Evolutionary conservation across 306 rosid species (phyloP).

Genomic region (Sicyos baderoa): DNA sequence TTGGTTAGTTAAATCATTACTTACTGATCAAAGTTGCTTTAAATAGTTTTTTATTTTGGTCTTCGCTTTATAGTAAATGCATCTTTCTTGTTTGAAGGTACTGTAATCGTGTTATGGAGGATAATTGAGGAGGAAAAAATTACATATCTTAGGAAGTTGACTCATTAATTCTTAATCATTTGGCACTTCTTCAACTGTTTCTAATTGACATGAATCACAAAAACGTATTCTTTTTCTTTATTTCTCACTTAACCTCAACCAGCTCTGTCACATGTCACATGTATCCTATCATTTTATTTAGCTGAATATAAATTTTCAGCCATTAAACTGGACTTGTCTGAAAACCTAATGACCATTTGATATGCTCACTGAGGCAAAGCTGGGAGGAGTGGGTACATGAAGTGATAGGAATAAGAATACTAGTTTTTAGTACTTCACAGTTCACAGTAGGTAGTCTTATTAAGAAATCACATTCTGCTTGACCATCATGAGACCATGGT

Average conservation of each 20-base stretch:
- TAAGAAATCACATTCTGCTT: neutral
- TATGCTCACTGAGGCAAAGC: neutral
- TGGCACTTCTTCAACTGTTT: neutral
- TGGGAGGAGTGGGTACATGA: neutral
- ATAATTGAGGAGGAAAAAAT: neutral
- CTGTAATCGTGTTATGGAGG: neutral
- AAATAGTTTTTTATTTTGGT: neutral
- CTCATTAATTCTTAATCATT: neutral
- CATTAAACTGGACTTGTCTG: neutral
- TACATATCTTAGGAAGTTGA: neutral
- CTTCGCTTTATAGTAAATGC: neutral
- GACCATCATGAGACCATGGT: too few species aligned
- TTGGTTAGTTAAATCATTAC: constrained; percentile 49
- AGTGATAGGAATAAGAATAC: neutral
- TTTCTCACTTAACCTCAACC: constrained; percentile 1
- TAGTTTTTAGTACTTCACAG: neutral
- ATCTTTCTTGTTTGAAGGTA: neutral
- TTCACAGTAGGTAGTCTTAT: neutral
- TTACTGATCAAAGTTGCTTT: neutral
- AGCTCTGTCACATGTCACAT: neutral
- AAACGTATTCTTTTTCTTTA: neutral
- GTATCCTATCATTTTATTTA: neutral
- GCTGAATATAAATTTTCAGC: neutral
- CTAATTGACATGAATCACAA: neutral
- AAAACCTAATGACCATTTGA: neutral